Base-by-base conservation (phyloP, 1,139 yeast species). In the Zygosaccharomyces sapae region DNA sequence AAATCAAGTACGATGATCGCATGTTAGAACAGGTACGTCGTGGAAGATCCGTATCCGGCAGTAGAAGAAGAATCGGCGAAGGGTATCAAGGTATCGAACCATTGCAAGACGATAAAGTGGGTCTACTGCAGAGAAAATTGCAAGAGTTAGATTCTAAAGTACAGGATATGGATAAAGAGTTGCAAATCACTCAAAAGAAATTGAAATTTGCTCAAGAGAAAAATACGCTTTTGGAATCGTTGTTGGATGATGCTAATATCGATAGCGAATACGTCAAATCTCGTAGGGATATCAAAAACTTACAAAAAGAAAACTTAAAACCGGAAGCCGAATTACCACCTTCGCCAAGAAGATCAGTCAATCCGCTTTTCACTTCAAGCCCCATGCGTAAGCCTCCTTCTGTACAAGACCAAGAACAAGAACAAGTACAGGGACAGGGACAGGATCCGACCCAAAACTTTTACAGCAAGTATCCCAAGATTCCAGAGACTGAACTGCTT, bases 101-200 rank as follows among this genome's bases (percentile, higher is more conserved):
- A 30, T 20, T 38, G 12, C 34, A 39, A 44, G 54, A 51, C 38
- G 65, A 58, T 46, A 54, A 51, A 34, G 48, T 56, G 10, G 33
- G 50, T 12, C 43, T 59, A 8, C 36, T 57, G 31, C 56, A 55
- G 34, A 54, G 66, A 38, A 64, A 77, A 43, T 79, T 80, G 2
- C 68, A 72, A 8, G 81, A 77, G 51, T 66, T 81, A 33, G 83
- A 80, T 56, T 75, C 67, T 7, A 73, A 77, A 59, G 68, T 82
- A 24, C 70, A 78, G 62, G 84, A 80, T 55, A 76, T 86, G 35
- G 86, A 82, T 57, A 76, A 80, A 57, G 90, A 83, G 49, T 73
- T 77, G 40, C 82, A 78, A 43, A 70, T 77, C 25, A 75, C 79
- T 50, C 86, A 81, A 61, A 76, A 83, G 68, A 77, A 79, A 2